phyloP scores from a whole-genome alignment of 1,284 basidiomycete species.

The Ceratobasidium sp. region DNA sequence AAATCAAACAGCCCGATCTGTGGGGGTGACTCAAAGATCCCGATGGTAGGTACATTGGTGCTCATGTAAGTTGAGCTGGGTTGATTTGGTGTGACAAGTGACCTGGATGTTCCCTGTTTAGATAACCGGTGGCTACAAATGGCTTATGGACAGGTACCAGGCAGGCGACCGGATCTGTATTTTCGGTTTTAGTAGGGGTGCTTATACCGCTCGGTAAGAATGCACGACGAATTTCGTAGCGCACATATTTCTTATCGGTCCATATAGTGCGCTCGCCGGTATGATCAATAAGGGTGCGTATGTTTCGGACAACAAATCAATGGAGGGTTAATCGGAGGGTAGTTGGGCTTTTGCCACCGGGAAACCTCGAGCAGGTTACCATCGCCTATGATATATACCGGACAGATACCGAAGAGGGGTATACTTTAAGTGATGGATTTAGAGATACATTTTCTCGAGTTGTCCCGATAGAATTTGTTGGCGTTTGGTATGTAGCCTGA shows the following conservation, averaged over 20 bases:
- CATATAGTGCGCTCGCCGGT: constrained; percentile 16
- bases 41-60: constrained; percentile 10
- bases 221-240: not conserved
- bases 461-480: constrained; percentile 44
- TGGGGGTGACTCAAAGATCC: not conserved
- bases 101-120: not conserved
- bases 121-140: constrained; percentile 44
- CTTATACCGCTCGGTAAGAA: constrained; percentile 41
- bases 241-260: not conserved
- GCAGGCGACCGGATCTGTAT: constrained; percentile 42
- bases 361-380: constrained; percentile 30
- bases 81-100: not conserved
- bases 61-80: constrained; percentile 1
- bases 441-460: constrained; percentile 43
- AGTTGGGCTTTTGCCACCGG: constrained; percentile 33
- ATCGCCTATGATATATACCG: constrained; percentile 34
- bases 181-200: constrained; percentile 43
- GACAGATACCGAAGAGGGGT: constrained; percentile 22
- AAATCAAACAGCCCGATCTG: not conserved
- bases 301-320: not conserved
- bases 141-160: constrained; percentile 42
- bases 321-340: not conserved
- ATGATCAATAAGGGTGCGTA: constrained; percentile 27
- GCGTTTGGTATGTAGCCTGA: constrained; percentile 43
- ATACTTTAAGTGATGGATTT: constrained; percentile 36